Conservation (phyloP, 148 eudicot genomes). For the Arbutus unedo region DNA sequence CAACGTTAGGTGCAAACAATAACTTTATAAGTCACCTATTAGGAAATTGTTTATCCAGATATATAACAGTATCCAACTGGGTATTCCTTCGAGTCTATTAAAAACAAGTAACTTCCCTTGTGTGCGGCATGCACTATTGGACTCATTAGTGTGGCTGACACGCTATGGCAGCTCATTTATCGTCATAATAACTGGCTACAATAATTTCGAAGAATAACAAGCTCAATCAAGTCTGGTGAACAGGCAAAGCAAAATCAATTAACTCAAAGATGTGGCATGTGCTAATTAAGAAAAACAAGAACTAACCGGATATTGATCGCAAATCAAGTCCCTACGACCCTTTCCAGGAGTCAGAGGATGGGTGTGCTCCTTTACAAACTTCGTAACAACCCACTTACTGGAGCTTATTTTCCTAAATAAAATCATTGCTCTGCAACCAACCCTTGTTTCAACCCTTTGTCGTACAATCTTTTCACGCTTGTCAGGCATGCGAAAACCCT, state of each 20-base stretch:
- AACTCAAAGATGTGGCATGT: neutral
- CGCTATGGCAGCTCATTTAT: neutral
- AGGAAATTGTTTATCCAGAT: neutral
- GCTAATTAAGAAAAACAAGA: slow-evolving; percentile 6
- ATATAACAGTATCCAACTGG: neutral
- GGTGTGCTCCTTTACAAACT: slow-evolving; percentile 88
- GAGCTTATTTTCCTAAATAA: slow-evolving; percentile 76
- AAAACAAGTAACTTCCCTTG: neutral
- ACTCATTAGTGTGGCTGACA: too few species aligned
- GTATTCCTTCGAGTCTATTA: neutral
- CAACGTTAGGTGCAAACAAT: neutral
- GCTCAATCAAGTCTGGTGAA: neutral
- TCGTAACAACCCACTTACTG: slow-evolving; percentile 86
- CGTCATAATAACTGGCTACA: neutral
- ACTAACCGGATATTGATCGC: slow-evolving; percentile 88
- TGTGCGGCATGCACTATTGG: neutral
- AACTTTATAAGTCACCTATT: neutral
- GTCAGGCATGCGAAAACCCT: slow-evolving; percentile 80
- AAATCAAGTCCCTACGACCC: slow-evolving; percentile 72
- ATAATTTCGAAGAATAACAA: neutral
- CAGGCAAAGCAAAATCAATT: neutral
- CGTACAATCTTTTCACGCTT: slow-evolving; percentile 88
- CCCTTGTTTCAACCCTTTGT: slow-evolving; percentile 88
- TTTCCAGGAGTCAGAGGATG: slow-evolving; percentile 84
- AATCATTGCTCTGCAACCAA: slow-evolving; percentile 96